Percentiles rank a stretch among this genome's conserved stretches.
phyloP scores from a whole-genome alignment of 208 protist genomes.

The Strigomonas galati region DNA sequence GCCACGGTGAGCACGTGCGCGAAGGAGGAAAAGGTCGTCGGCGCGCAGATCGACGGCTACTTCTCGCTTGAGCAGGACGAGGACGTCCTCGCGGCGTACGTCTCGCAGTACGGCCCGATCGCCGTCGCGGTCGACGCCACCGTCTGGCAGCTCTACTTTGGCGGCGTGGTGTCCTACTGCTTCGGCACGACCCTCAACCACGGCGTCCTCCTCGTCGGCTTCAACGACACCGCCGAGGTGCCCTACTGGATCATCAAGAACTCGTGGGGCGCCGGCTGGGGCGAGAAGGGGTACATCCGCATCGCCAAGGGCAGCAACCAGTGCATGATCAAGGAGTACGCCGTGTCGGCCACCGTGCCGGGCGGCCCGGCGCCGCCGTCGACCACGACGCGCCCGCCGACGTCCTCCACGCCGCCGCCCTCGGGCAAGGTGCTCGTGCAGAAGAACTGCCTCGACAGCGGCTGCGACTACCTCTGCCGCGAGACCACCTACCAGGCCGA shows the following conservation, averaged over 20 bases:
- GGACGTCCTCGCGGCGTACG: conserved; percentile 60
- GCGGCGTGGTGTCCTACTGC: conserved; percentile 78
- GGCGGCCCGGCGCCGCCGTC: conserved; percentile 15
- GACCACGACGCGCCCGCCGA: conserved; percentile 15
- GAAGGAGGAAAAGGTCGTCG: conserved; percentile 27
- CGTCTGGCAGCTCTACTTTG: conserved; percentile 71
- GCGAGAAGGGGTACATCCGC: conserved; percentile 88
- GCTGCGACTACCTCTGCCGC: conserved; percentile 38
- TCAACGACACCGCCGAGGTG: conserved; percentile 51
- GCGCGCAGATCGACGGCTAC: conserved; percentile 67
- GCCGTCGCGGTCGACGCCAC: conserved; percentile 91
- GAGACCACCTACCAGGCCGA: conserved; percentile 33
- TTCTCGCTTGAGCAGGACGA: conserved; percentile 74
- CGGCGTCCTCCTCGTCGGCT: conserved; percentile 89
- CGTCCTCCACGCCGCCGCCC: conserved; percentile 18
- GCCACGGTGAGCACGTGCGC: conserved; percentile 33
- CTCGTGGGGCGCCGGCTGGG: conserved; percentile 88
- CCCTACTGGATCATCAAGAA: conserved; percentile 92
- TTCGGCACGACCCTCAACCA: conserved; percentile 69
- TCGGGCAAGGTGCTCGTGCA: conserved; percentile 24
- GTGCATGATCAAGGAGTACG: conserved; percentile 75
- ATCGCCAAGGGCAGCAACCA: conserved; percentile 77
- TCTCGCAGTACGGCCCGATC: conserved; percentile 79
- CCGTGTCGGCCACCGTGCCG: conserved; percentile 38
- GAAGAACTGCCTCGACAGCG: conserved; percentile 31